Evolutionary conservation across 352 stramenopile species (phyloP).

Genomic region (Globisporangium abappressorium): DNA sequence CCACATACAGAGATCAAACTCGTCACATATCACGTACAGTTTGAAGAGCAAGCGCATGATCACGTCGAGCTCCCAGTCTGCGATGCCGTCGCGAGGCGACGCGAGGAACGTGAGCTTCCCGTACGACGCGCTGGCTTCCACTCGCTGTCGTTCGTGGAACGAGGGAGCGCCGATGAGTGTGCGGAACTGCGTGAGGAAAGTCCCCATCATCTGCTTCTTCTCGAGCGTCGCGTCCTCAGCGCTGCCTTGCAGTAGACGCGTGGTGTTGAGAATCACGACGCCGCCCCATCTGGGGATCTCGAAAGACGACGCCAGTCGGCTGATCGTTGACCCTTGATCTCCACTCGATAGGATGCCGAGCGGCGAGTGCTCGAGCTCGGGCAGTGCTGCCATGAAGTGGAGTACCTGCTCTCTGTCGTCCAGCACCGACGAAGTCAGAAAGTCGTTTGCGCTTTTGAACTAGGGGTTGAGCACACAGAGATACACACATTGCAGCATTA

Average conservation of each 20-base stretch:
- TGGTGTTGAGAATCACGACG: constrained; percentile 55
- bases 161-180: constrained; percentile 56
- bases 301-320: constrained; percentile 46
- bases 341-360: constrained; percentile 43
- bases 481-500: background rate
- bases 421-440: constrained; percentile 58
- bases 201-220: constrained; percentile 58
- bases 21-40: constrained; percentile 21
- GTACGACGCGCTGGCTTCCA: constrained; percentile 16
- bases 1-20: background rate
- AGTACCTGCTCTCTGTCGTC: constrained; percentile 72
- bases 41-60: constrained; percentile 45
- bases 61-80: constrained; percentile 73
- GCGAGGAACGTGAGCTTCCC: constrained; percentile 41
- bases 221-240: constrained; percentile 16
- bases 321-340: constrained; percentile 8
- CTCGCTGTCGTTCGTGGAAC: constrained; percentile 39
- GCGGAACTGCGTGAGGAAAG: constrained; percentile 65
- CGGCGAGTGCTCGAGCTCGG: constrained; percentile 39
- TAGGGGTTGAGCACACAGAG: constrained; percentile 14
- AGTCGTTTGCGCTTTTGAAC: constrained; percentile 83
- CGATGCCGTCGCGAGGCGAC: constrained; percentile 45
- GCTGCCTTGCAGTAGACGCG: constrained; percentile 5
- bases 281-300: constrained; percentile 68
- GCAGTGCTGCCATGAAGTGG: constrained; percentile 75